These are phyloP conservation scores for Vigna mungo DNA, from an alignment of 306 rosid genomes.

Conservation along the genomic window DNA sequence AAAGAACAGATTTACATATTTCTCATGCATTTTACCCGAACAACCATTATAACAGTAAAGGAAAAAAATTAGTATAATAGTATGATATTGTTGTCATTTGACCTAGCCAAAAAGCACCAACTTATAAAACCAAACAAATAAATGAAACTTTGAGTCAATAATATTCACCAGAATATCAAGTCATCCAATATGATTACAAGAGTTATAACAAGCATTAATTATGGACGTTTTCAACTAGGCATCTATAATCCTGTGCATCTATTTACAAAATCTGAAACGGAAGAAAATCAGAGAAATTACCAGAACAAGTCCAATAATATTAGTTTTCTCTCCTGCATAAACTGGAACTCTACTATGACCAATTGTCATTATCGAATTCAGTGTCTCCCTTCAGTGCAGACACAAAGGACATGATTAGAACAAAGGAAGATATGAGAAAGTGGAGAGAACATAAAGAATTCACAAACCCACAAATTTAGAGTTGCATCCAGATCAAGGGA, in stretches of 20 bases:
- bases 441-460: slow-evolving; percentile 45
- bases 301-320: slow-evolving; percentile 95
- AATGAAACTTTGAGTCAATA: neutral
- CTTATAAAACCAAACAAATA: neutral
- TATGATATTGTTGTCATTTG: neutral
- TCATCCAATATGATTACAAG: neutral
- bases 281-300: slow-evolving; percentile 59
- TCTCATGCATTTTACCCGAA: neutral
- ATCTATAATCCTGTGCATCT: slow-evolving; percentile 32
- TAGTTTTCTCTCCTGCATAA: slow-evolving; percentile 69
- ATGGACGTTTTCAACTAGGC: slow-evolving; percentile 1
- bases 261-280: slow-evolving; percentile 22
- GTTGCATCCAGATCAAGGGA: slow-evolving; percentile 95
- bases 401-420: slow-evolving; percentile 41
- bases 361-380: slow-evolving; percentile 85
- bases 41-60: neutral
- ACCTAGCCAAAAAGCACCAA: slow-evolving; percentile 20
- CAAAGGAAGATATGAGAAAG: slow-evolving; percentile 38
- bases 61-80: too few relatives aligned
- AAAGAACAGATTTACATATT: slow-evolving; percentile 2
- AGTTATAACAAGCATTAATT: neutral
- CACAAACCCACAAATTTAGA: slow-evolving; percentile 86
- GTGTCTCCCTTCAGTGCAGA: slow-evolving; percentile 68
- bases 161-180: slow-evolving; percentile 22
- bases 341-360: slow-evolving; percentile 99